phyloP scores from a whole-genome alignment of 169 alveolate genomes.

The Plasmodium inui region DNA sequence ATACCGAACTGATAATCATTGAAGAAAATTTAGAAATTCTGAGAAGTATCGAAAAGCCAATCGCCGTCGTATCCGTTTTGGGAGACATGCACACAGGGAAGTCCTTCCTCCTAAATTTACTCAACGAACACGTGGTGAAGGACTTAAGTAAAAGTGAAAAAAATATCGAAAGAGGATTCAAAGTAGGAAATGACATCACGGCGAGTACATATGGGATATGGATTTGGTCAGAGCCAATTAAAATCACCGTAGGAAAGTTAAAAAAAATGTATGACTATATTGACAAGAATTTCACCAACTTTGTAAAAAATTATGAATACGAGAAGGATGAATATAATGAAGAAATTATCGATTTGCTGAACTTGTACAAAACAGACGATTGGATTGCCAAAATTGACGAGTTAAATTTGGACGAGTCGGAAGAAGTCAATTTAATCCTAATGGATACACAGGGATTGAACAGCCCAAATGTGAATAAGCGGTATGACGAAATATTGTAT shows the following conservation, averaged over 20 bases:
- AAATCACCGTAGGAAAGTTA: conserved; percentile 62
- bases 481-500: conserved; percentile 85
- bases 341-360: conserved; percentile 65
- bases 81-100: conserved; percentile 88
- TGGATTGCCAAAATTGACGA: conserved; percentile 57
- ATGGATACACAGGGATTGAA: conserved; percentile 86
- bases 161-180: conserved; percentile 77
- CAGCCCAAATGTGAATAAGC: conserved; percentile 78
- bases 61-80: conserved; percentile 86
- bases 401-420: conserved; percentile 33
- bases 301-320: conserved; percentile 73
- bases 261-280: conserved; percentile 68
- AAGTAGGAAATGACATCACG: conserved; percentile 75
- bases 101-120: conserved; percentile 81
- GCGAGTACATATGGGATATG: conserved; percentile 86
- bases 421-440: conserved; percentile 81
- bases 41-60: conserved; percentile 80
- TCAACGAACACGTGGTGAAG: conserved; percentile 79
- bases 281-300: conserved; percentile 23
- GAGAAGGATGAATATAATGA: conserved; percentile 76
- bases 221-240: conserved; percentile 85
- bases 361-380: conserved; percentile 58
- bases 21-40: conserved; percentile 79
- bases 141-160: conserved; percentile 63
- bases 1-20: conserved; percentile 79